phyloP scores from a whole-genome alignment of 2,329 filamentous ascomycete species.

The Claviceps purpurea region DNA sequence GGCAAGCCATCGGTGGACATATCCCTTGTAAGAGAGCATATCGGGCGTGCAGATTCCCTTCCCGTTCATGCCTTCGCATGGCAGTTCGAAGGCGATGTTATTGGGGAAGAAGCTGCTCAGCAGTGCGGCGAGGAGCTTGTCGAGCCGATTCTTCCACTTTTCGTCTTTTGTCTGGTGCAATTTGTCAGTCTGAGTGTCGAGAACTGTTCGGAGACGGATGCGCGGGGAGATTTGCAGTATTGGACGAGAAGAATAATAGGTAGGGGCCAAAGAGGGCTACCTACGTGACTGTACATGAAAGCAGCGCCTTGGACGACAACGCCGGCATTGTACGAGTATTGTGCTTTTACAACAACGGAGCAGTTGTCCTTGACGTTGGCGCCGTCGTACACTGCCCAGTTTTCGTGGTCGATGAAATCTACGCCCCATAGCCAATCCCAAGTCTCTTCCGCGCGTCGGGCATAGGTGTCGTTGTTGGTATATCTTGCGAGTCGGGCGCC shows the following conservation, averaged over 20 bases:
- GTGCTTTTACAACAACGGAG: constrained; percentile 43
- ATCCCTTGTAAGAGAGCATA: constrained; percentile 23
- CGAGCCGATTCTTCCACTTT: constrained; percentile 20
- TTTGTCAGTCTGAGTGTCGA: constrained; percentile 6
- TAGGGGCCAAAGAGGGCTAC: constrained; percentile 10
- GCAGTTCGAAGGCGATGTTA: constrained; percentile 48
- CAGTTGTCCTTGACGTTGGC: constrained; percentile 44
- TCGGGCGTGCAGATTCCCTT: constrained; percentile 47
- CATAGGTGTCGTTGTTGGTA: constrained; percentile 52
- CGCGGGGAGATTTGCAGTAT: too few species aligned
- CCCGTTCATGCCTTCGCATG: constrained; percentile 40
- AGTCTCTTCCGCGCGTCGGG: constrained; percentile 43
- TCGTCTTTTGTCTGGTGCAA: constrained; percentile 23
- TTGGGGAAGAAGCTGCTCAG: constrained; percentile 38
- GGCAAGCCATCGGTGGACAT: constrained; percentile 41
- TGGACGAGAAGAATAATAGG: background rate
- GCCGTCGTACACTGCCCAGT: constrained; percentile 52
- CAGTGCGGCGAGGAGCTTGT: constrained; percentile 39
- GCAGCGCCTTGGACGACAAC: constrained; percentile 49
- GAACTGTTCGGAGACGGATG: background rate
- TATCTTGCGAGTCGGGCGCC: constrained; percentile 60
- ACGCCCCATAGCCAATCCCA: constrained; percentile 40
- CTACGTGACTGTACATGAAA: constrained; percentile 52
- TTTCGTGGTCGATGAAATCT: constrained; percentile 44
- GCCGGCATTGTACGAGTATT: constrained; percentile 55